Percentiles rank a stretch among this genome's conserved stretches.
Evolutionary conservation across 176 grass and related monocot species (phyloP).

Genomic region (Areca catechu): DNA sequence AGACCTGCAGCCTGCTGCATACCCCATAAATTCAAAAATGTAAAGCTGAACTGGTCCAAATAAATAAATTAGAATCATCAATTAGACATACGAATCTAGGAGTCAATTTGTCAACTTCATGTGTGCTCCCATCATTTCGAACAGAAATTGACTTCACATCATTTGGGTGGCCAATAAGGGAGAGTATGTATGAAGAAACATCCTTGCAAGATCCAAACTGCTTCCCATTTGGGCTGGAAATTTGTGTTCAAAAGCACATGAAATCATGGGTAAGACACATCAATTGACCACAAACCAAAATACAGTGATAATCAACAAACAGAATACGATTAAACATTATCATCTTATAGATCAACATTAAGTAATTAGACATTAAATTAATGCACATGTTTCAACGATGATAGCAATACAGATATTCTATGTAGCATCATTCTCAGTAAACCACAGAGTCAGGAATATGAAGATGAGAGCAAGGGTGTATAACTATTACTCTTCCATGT

Average conservation of each 20-base stretch:
- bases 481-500: no score
- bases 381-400: no score
- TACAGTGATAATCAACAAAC: no score
- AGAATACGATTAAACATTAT: no score
- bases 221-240: conserved; percentile 78
- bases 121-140: conserved; percentile 23
- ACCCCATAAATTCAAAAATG: conserved; percentile 14
- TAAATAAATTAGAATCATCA: conserved; percentile 25
- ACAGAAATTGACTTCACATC: conserved; percentile 18
- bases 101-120: conserved; percentile 24
- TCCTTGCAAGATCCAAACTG: conserved; percentile 74
- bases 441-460: no score
- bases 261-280: background rate
- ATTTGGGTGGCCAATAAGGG: conserved; percentile 72
- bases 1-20: conserved; percentile 36
- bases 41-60: conserved; percentile 19
- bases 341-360: no score
- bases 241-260: no score
- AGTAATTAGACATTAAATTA: no score
- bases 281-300: conserved; percentile 5
- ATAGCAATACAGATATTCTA: no score
- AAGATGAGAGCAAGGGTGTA: no score
- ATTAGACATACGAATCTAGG: conserved; percentile 54
- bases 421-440: no score
- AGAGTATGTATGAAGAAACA: conserved; percentile 72